phyloP scores from a whole-genome alignment of 768 basidiomycete species.

The Auriscalpium vulgare region DNA sequence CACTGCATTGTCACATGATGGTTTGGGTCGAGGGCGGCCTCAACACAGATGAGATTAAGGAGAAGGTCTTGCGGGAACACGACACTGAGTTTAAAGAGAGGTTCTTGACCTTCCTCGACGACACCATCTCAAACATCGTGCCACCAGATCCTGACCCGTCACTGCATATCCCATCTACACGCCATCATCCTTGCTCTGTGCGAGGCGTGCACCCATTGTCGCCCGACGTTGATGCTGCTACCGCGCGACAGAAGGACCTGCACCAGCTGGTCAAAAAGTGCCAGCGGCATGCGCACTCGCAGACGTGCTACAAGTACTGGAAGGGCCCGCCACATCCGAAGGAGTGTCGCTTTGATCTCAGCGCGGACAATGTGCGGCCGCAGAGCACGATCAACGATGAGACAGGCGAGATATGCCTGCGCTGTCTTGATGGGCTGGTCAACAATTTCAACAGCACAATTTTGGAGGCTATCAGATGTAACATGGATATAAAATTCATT shows the following conservation, averaged over 20 bases:
- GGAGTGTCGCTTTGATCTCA: slow-evolving; percentile 24
- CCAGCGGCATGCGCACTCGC: slow-evolving; percentile 26
- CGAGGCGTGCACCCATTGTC: neutral
- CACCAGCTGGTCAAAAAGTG: slow-evolving; percentile 18
- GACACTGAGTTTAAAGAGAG: slow-evolving; percentile 11
- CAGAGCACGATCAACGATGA: slow-evolving; percentile 21
- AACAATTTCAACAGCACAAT: slow-evolving; percentile 33
- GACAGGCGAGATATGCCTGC: slow-evolving; percentile 25
- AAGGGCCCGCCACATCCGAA: slow-evolving; percentile 14
- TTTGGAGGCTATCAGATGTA: slow-evolving; percentile 23
- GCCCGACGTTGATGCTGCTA: neutral
- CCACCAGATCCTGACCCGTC: slow-evolving; percentile 12
- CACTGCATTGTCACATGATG: slow-evolving; percentile 34
- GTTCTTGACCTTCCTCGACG: slow-evolving; percentile 20
- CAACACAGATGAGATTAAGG: neutral
- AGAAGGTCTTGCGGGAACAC: neutral
- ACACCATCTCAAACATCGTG: slow-evolving; percentile 21
- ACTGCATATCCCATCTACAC: neutral
- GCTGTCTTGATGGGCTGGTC: slow-evolving; percentile 30
- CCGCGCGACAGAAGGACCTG: neutral
- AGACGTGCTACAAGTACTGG: slow-evolving; percentile 33
- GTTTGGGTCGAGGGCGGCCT: slow-evolving; percentile 27
- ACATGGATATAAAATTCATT: slow-evolving; percentile 43
- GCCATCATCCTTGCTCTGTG: neutral
- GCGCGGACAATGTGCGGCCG: neutral